Conservation (phyloP, 371 early-diverging fungal species). For the Entomophthora muscae region DNA sequence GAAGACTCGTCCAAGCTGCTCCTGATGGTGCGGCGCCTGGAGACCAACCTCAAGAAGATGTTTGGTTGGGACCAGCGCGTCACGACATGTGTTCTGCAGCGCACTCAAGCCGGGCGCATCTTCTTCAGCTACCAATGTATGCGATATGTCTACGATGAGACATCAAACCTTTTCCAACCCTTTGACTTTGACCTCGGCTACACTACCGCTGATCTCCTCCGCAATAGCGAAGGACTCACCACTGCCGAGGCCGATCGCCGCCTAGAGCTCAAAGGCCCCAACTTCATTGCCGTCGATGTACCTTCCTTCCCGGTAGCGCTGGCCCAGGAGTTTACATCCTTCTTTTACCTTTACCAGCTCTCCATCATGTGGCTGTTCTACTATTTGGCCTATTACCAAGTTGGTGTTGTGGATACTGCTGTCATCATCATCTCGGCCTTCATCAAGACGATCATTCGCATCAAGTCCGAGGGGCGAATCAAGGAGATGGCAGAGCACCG, state of each 20-base stretch:
- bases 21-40: conserved; percentile 16
- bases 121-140: conserved; percentile 61
- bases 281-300: conserved; percentile 46
- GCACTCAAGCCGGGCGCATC: conserved; percentile 19
- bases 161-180: conserved; percentile 26
- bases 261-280: conserved; percentile 44
- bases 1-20: conserved; percentile 24
- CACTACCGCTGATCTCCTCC: conserved; percentile 22
- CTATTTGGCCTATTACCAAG: conserved; percentile 53
- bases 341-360: conserved; percentile 50
- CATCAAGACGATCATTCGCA: conserved; percentile 41
- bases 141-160: conserved; percentile 35
- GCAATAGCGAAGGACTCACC: conserved; percentile 26
- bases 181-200: conserved; percentile 36
- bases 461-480: conserved; percentile 42
- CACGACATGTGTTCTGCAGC: conserved; percentile 18
- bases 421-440: conserved; percentile 51
- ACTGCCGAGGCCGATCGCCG: conserved; percentile 35
- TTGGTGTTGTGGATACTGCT: conserved; percentile 53
- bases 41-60: conserved; percentile 12
- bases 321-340: conserved; percentile 23
- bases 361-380: conserved; percentile 54
- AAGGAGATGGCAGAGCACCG: conserved; percentile 44
- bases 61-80: conserved; percentile 20
- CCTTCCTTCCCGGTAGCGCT: conserved; percentile 30